Evolutionary conservation across 1,139 yeast species (phyloP).

Genomic region (Kodamaea suecica): DNA sequence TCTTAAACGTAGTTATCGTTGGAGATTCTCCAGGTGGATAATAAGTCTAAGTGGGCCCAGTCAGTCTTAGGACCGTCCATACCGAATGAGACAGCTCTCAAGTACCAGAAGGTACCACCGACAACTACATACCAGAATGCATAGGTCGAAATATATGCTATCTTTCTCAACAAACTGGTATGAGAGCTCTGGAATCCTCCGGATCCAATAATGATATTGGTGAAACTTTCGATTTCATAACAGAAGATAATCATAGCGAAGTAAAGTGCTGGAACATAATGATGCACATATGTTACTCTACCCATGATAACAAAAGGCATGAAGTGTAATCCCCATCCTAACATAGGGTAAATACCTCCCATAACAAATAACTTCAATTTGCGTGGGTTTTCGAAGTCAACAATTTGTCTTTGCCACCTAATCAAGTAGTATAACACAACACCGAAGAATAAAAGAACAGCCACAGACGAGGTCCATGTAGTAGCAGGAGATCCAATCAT

Average conservation of each 20-base stretch:
- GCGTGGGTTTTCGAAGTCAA: constrained; percentile 50
- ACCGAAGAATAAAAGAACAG: constrained; percentile 59
- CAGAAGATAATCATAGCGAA: constrained; percentile 85
- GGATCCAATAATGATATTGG: constrained; percentile 40
- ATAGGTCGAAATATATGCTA: constrained; percentile 32
- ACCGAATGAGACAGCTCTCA: constrained; percentile 82
- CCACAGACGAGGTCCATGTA: constrained; percentile 85
- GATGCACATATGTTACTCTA: constrained; percentile 96
- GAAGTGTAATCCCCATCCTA: constrained; percentile 95
- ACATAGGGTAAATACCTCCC: constrained; percentile 88
- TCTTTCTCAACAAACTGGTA: constrained; percentile 19
- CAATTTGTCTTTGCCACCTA: constrained; percentile 92
- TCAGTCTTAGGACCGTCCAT: constrained; percentile 77
- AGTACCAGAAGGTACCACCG: constrained; percentile 65
- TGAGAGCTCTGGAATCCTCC: constrained; percentile 14
- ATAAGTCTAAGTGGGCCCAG: constrained; percentile 71
- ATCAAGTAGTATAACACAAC: constrained; percentile 57
- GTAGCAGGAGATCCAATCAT: constrained; percentile 92
- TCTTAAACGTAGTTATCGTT: constrained; percentile 34
- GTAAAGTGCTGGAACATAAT: constrained; percentile 92
- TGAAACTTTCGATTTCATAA: constrained; percentile 67
- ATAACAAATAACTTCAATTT: constrained; percentile 44
- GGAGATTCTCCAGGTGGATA: constrained; percentile 65
- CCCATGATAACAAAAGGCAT: constrained; percentile 92
- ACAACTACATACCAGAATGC: constrained; percentile 52